phyloP scores from a whole-genome alignment of 495 filamentous ascomycete species.

The Xylaria intraflava region DNA sequence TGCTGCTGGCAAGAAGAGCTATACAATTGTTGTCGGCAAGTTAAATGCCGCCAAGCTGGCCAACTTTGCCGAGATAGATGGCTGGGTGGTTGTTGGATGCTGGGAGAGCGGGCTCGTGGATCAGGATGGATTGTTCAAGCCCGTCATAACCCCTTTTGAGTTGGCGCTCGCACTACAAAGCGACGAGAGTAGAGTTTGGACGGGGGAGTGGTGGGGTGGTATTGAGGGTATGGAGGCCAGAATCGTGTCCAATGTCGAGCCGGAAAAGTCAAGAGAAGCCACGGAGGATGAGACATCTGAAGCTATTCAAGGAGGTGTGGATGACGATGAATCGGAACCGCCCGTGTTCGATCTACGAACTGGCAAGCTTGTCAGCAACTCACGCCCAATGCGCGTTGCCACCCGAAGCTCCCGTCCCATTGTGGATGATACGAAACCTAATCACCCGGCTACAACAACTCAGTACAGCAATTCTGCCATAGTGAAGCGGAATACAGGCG shows the following conservation, averaged over 20 bases:
- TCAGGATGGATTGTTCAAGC: conserved; percentile 70
- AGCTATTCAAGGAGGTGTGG: conserved; percentile 28
- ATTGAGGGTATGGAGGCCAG: conserved; percentile 49
- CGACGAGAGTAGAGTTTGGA: conserved; percentile 68
- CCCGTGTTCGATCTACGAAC: conserved; percentile 91
- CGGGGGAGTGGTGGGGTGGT: conserved; percentile 68
- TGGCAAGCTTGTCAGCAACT: conserved; percentile 74
- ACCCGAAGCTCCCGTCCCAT: conserved; percentile 26
- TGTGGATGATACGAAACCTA: conserved; percentile 11
- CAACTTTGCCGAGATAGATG: conserved; percentile 91
- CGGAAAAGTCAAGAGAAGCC: conserved; percentile 10
- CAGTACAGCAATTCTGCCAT: conserved; percentile 23
- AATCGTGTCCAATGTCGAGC: conserved; percentile 3
- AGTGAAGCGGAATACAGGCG: conserved; percentile 28
- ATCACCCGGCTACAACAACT: conserved; percentile 19
- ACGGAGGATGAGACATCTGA: conserved; percentile 11
- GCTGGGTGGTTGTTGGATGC: conserved; percentile 96
- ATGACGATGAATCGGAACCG: conserved; percentile 50
- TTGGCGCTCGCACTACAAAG: conserved; percentile 63
- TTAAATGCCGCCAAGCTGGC: conserved; percentile 92
- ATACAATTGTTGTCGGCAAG: conserved; percentile 94
- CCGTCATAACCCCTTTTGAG: conserved; percentile 90
- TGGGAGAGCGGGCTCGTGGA: conserved; percentile 92
- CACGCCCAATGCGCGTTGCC: conserved; percentile 63
- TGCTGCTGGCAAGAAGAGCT: conserved; percentile 80